Base-by-base conservation (phyloP, 305 asterid genomes). In the Fraxinus greggii region DNA sequence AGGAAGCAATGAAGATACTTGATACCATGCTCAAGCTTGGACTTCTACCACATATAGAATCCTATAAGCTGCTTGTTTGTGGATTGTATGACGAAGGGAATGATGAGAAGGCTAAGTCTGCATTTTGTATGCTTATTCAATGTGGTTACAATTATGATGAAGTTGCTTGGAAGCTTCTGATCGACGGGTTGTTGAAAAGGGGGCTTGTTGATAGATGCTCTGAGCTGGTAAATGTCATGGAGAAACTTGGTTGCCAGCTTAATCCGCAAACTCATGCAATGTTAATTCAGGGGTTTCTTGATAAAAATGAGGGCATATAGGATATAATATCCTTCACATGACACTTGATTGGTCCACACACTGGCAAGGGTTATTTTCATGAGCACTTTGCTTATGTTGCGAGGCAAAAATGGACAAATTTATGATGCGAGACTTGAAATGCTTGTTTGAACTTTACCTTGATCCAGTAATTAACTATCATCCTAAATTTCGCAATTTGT, bases 71-170 rank as follows among this genome's bases (percentile, higher is more conserved):
- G 81, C 90, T 93, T 83, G 81, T 94, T 76, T 93, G 97, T 75
- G 97, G 94, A 80, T 86, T 94, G 13, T 93, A 92, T 87, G 88
- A 82, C 19, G 86, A 80, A 42, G 94, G 97, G 76, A 81, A 78
- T 80, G 83, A 76, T 80, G 93, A 85, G 74, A 86, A 87, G 83
- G 97, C 95, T 72, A 88, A 88, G 83, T 76, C 40, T 72, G 81
- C 80, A 83, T 93, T 94, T 78, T 84, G 81, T 78, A 80, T 40
- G 89, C 86, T 94, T 73, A 90, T 94, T 87, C 86, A 84, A 17
- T 78, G 85, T 84, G 98, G 93, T 77, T 94, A 90, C 87, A 94
- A 94, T 88, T 80, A 86, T 80, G 97, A 93, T 88, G 95, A 93
- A 80, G 87, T 92, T 75, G 97, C 90, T 75, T 94, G 98, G 97